Conservation (phyloP, 1,284 basidiomycete species). For the Psilocybe mexicana region DNA sequence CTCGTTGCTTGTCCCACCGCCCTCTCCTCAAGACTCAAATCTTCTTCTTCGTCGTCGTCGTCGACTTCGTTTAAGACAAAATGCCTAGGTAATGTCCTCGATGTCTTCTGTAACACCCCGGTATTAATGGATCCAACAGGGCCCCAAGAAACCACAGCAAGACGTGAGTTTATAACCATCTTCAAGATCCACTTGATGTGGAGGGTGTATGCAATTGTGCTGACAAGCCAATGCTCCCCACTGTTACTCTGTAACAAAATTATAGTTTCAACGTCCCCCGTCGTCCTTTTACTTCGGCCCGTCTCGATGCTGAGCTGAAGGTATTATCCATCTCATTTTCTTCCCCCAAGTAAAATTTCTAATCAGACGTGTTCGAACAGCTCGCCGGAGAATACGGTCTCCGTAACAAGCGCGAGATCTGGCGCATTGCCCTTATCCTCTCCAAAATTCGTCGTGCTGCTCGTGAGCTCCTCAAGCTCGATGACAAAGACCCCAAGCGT, state of each 20-base stretch:
- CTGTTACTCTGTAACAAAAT: constrained; percentile 47
- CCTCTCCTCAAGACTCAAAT: constrained; percentile 25
- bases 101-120: constrained; percentile 16
- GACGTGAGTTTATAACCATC: constrained; percentile 67
- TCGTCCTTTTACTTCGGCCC: constrained; percentile 96
- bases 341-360: neutral
- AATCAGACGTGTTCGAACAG: constrained; percentile 39
- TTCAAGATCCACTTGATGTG: constrained; percentile 69
- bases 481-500: constrained; percentile 99
- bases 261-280: constrained; percentile 96
- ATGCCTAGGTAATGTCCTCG: constrained; percentile 74
- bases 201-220: constrained; percentile 62
- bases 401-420: constrained; percentile 99
- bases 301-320: constrained; percentile 99
- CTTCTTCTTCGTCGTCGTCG: constrained; percentile 24
- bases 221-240: constrained; percentile 63
- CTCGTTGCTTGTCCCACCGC: constrained; percentile 16
- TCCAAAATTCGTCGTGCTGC: constrained; percentile 99
- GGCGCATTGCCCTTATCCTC: constrained; percentile 97
- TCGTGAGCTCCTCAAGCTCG: constrained; percentile 99
- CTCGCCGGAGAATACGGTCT: constrained; percentile 99
- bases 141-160: constrained; percentile 87
- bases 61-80: constrained; percentile 59
- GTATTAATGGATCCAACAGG: constrained; percentile 51
- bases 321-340: constrained; percentile 40